Percentiles rank a stretch among this genome's conserved stretches.
These are phyloP conservation scores for Cadophora luteo-olivacea DNA, from an alignment of 2,329 filamentous ascomycete species.

Conservation along the genomic window DNA sequence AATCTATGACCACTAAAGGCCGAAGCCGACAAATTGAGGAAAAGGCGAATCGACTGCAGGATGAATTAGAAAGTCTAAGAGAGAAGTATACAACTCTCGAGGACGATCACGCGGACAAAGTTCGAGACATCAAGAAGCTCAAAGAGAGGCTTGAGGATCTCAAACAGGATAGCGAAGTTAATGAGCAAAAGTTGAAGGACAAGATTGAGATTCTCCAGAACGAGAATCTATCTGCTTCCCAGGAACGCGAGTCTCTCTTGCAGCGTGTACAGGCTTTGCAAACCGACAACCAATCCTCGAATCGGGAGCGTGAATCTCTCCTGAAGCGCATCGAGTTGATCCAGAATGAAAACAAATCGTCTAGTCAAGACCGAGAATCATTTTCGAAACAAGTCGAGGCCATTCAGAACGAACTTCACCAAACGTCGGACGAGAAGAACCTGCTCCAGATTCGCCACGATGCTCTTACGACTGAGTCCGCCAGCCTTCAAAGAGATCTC, in stretches of 20 bases:
- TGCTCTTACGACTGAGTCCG: conserved; percentile 68
- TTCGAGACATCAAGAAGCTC: conserved; percentile 48
- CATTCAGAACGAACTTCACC: conserved; percentile 64
- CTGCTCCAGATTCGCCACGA: conserved; percentile 74
- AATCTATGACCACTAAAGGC: conserved; percentile 77
- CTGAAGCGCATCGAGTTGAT: conserved; percentile 55
- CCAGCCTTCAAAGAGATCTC: conserved; percentile 70
- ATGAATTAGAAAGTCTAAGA: conserved; percentile 63
- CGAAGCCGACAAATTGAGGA: conserved; percentile 78
- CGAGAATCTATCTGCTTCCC: conserved; percentile 47
- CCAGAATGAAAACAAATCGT: conserved; percentile 20
- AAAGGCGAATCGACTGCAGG: conserved; percentile 69
- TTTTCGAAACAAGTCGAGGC: conserved; percentile 54
- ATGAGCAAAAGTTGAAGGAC: conserved; percentile 46
- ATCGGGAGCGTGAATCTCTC: conserved; percentile 46
- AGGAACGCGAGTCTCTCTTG: conserved; percentile 31
- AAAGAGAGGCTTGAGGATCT: conserved; percentile 50
- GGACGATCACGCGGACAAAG: conserved; percentile 52
- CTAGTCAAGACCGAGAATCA: conserved; percentile 22
- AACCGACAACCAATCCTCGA: conserved; percentile 42
- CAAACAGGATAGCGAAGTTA: conserved; percentile 40
- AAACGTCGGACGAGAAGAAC: conserved; percentile 69
- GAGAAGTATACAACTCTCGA: conserved; percentile 52
- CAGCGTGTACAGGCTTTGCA: conserved; percentile 26
- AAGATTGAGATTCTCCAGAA: conserved; percentile 51